Percentiles rank a stretch among this genome's conserved stretches.
These are phyloP conservation scores for Yamadazyma jaroonii DNA, from an alignment of 1,139 yeast species.

Conservation along the genomic window DNA sequence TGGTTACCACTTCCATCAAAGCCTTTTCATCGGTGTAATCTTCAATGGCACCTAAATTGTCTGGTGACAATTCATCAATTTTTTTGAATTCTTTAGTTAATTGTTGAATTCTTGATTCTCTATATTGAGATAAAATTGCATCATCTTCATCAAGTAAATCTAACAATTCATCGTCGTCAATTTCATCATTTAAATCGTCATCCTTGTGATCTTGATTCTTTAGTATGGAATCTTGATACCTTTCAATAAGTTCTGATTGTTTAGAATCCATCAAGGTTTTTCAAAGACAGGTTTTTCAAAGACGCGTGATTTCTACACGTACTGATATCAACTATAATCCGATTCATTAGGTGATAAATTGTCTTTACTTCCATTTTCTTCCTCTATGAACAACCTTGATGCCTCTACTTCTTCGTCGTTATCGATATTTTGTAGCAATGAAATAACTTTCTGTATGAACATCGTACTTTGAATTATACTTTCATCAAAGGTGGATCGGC, in stretches of 20 bases:
- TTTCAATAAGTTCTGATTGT: conserved; percentile 34
- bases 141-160: conserved; percentile 38
- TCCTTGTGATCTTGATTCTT: conserved; percentile 19
- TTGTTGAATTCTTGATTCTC: conserved; percentile 52
- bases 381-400: not conserved
- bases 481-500: conserved; percentile 9
- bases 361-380: not conserved
- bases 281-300: no score
- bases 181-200: conserved; percentile 31
- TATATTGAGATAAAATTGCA: conserved; percentile 26
- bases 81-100: conserved; percentile 41
- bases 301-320: conserved; percentile 5
- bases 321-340: no score
- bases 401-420: not conserved
- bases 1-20: conserved; percentile 51
- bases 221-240: conserved; percentile 38
- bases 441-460: conserved; percentile 8
- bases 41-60: conserved; percentile 41
- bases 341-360: no score
- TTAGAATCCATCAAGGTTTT: conserved; percentile 22
- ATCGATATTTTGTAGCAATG: conserved; percentile 6
- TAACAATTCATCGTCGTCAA: conserved; percentile 35
- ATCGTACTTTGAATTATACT: conserved; percentile 10
- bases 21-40: conserved; percentile 50
- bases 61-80: conserved; percentile 33